Conservation (phyloP, 2,329 filamentous ascomycete species). For the Colletotrichum sp. region DNA sequence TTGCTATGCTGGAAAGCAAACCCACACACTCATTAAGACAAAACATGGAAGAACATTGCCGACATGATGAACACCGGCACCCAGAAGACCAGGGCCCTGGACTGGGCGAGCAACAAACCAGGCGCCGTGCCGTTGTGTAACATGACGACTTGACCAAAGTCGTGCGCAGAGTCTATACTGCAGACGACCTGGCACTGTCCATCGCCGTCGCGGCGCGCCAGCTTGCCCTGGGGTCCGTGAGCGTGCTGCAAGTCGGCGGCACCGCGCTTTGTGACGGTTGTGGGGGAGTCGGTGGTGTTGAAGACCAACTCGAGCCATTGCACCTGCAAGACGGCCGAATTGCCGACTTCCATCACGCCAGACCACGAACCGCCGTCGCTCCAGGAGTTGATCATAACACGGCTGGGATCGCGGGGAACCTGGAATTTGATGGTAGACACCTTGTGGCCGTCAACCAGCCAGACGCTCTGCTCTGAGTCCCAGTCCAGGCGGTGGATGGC, state of each 20-base stretch:
- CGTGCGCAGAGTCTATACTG: constrained; percentile 39
- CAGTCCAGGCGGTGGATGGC: constrained; percentile 66
- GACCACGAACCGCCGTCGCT: constrained; percentile 65
- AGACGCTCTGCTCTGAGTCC: constrained; percentile 56
- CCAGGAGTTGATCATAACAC: constrained; percentile 65
- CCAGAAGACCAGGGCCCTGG: constrained; percentile 20
- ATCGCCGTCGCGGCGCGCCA: constrained; percentile 6
- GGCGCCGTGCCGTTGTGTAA: constrained; percentile 25
- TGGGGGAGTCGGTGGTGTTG: constrained; percentile 40
- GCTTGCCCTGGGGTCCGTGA: not conserved
- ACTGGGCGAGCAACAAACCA: constrained; percentile 25
- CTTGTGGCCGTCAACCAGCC: constrained; percentile 59
- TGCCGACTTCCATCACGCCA: constrained; percentile 59
- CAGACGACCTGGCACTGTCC: constrained; percentile 30
- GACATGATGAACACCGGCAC: constrained; percentile 15
- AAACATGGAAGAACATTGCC: not conserved
- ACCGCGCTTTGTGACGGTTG: not conserved
- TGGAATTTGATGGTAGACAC: constrained; percentile 60
- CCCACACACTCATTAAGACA: constrained; percentile 31
- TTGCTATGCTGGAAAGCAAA: not conserved
- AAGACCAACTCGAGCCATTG: constrained; percentile 69
- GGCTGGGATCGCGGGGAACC: constrained; percentile 56
- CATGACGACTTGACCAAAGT: constrained; percentile 43
- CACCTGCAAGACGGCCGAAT: constrained; percentile 60
- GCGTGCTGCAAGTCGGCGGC: not conserved